Conservation (phyloP, 305 asterid species). For the Fraxinus velutina region DNA sequence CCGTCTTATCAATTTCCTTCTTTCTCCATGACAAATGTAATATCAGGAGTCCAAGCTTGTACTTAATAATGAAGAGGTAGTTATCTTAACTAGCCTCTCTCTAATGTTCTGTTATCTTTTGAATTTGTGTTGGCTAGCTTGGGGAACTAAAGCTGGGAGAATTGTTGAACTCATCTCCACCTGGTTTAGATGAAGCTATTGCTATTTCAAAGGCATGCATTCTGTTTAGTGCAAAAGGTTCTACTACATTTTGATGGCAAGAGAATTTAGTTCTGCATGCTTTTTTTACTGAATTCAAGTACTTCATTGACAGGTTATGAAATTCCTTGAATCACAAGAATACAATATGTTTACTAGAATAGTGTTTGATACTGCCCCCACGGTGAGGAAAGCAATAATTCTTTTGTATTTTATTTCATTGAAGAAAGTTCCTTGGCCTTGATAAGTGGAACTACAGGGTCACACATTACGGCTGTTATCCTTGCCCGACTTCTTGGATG, state of each 20-base stretch:
- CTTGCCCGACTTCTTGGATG: conserved; percentile 93
- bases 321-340: conserved; percentile 79
- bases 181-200: conserved; percentile 94
- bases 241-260: conserved; percentile 10
- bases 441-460: conserved; percentile 53
- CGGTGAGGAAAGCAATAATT: conserved; percentile 49
- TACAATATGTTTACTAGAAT: conserved; percentile 79
- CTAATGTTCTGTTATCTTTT: conserved; percentile 9
- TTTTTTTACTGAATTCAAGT: conserved; percentile 24
- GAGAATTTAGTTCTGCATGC: not conserved
- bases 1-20: not conserved
- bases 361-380: conserved; percentile 93
- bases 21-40: not conserved
- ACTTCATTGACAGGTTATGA: conserved; percentile 60
- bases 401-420: conserved; percentile 9
- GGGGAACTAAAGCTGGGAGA: conserved; percentile 97
- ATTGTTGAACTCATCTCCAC: conserved; percentile 91
- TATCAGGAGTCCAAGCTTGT: conserved; percentile 10
- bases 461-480: conserved; percentile 85
- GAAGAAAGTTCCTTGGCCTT: conserved; percentile 14
- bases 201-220: conserved; percentile 87
- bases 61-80: not conserved
- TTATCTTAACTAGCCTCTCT: conserved; percentile 12
- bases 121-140: conserved; percentile 47
- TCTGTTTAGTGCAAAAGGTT: not conserved